These are phyloP conservation scores for Peterozyma xylosa DNA, from an alignment of 805 yeast species.

Conservation along the genomic window DNA sequence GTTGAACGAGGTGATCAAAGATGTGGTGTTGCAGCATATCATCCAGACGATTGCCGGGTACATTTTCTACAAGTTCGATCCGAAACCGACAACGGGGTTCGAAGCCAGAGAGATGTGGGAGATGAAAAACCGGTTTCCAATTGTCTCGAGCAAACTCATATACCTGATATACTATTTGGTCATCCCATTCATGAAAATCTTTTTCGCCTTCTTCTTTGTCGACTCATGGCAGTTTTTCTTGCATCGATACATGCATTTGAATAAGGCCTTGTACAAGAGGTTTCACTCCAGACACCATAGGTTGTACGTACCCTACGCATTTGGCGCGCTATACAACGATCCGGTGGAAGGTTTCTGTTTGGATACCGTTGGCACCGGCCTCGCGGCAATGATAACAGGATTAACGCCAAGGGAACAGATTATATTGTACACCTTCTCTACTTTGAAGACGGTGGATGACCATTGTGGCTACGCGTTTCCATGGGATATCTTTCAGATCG, in stretches of 20 bases:
- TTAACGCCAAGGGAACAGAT: conserved; percentile 74
- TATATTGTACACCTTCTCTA: conserved; percentile 74
- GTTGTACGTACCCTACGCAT: conserved; percentile 92
- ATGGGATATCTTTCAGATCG: conserved; percentile 77
- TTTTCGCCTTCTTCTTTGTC: conserved; percentile 61
- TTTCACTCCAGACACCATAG: conserved; percentile 95
- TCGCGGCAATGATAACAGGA: conserved; percentile 57
- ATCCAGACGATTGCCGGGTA: conserved; percentile 73
- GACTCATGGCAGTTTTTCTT: conserved; percentile 95
- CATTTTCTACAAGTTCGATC: conserved; percentile 48
- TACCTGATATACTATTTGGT: conserved; percentile 56
- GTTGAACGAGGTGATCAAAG: conserved; percentile 60
- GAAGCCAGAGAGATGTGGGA: conserved; percentile 42
- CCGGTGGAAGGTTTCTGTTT: conserved; percentile 90
- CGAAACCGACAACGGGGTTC: conserved; percentile 41
- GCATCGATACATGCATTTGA: conserved; percentile 84
- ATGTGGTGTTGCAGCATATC: conserved; percentile 79
- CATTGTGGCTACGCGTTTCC: conserved; percentile 98
- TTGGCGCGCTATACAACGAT: conserved; percentile 91
- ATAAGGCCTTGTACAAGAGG: conserved; percentile 63
- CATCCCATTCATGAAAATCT: conserved; percentile 47
- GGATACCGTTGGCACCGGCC: conserved; percentile 89
- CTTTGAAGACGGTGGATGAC: conserved; percentile 95
- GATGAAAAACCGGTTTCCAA: conserved; percentile 25
- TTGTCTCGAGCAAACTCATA: conserved; percentile 40